Evolutionary conservation across 2,329 filamentous ascomycete genomes (phyloP).

Genomic region (Ophiostoma ulmi): DNA sequence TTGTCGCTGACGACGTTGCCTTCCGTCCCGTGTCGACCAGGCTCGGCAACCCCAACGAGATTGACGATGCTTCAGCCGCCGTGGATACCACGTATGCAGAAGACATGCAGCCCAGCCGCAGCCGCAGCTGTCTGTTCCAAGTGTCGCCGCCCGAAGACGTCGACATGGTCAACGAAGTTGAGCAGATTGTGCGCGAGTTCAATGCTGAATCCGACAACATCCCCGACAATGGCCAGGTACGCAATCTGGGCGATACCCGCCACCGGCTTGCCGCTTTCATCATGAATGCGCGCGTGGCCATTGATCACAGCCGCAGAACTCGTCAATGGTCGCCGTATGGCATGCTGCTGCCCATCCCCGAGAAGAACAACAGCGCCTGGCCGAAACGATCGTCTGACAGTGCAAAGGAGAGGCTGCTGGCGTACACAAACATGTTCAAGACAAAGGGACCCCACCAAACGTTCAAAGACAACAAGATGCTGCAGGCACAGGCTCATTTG

Average conservation of each 20-base stretch:
- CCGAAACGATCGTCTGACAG: neutral
- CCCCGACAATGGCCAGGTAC: conserved; percentile 27
- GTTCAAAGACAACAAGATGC: neutral
- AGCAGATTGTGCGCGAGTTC: conserved; percentile 50
- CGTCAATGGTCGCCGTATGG: conserved; percentile 49
- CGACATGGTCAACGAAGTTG: conserved; percentile 45
- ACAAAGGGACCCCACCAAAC: neutral
- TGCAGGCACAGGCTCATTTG: neutral
- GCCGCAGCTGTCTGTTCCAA: conserved; percentile 56
- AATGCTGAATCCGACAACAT: conserved; percentile 37
- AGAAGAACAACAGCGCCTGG: neutral
- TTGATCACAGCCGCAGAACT: conserved; percentile 47
- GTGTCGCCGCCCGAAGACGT: conserved; percentile 55
- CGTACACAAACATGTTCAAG: neutral
- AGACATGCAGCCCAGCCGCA: conserved; percentile 27
- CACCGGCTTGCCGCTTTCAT: conserved; percentile 43
- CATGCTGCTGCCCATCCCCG: conserved; percentile 39
- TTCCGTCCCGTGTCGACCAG: conserved; percentile 47
- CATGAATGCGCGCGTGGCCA: conserved; percentile 44
- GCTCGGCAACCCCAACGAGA: conserved; percentile 36
- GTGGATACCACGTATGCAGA: conserved; percentile 30
- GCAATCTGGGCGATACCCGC: conserved; percentile 26
- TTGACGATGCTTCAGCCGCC: conserved; percentile 1
- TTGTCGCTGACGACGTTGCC: conserved; percentile 55
- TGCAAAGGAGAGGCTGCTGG: neutral